Percentiles rank a stretch among this genome's conserved stretches.
Conservation (phyloP, 2,329 filamentous ascomycete species). For the Ascochyta viciae-villosae region DNA sequence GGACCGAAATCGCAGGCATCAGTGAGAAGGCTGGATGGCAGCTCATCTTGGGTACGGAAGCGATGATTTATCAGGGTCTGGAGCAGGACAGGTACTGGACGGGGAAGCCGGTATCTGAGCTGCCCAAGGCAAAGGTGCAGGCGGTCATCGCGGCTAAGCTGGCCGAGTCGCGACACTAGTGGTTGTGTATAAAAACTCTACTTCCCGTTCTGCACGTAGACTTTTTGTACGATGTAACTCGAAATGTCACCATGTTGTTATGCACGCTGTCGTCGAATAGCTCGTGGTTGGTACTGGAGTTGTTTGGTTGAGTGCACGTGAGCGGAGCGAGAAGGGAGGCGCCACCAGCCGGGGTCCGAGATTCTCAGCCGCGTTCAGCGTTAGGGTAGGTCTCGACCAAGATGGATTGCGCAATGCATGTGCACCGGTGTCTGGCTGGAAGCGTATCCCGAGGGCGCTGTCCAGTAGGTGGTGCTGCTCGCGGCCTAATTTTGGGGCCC, state of each 20-base stretch:
- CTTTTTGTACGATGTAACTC: neutral
- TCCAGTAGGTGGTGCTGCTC: too few species aligned
- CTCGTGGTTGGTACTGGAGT: too few species aligned
- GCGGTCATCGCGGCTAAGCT: slow-evolving; percentile 54
- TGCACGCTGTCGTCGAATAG: too few species aligned
- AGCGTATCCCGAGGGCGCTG: neutral
- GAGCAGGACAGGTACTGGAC: slow-evolving; percentile 72
- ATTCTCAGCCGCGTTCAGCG: too few species aligned
- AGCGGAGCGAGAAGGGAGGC: too few species aligned
- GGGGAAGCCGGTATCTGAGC: slow-evolving; percentile 62
- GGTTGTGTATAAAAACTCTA: slow-evolving; percentile 1
- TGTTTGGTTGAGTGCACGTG: too few species aligned
- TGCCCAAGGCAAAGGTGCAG: slow-evolving; percentile 68
- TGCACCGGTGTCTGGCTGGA: neutral
- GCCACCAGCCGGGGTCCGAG: too few species aligned
- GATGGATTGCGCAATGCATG: too few species aligned
- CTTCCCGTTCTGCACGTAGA: slow-evolving; percentile 5
- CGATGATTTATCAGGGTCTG: slow-evolving; percentile 77
- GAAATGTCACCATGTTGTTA: neutral
- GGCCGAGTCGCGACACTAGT: slow-evolving; percentile 28
- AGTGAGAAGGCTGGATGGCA: slow-evolving; percentile 70
- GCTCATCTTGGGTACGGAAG: slow-evolving; percentile 77
- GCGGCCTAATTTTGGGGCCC: too few species aligned
- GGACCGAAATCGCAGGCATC: slow-evolving; percentile 68
- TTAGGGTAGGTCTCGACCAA: too few species aligned